Percentiles rank a stretch among this genome's conserved stretches.
Evolutionary conservation across 257 asterid genomes (phyloP).

Genomic region (Nicotiana obtusifolia): DNA sequence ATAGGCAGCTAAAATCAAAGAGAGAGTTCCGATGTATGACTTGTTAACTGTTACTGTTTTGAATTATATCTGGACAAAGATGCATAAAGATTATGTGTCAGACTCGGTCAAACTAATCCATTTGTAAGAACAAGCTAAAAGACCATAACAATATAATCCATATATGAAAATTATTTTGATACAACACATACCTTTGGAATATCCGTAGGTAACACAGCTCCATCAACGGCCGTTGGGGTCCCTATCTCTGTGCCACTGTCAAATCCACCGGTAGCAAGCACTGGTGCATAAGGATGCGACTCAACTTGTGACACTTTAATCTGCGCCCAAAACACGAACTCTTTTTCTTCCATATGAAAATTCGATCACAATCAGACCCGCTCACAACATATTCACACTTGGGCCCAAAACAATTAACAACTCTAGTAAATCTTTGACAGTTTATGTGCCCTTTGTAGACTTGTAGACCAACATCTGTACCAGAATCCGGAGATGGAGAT

Average conservation of each 20-base stretch:
- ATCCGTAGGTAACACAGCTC: slow-evolving; percentile 57
- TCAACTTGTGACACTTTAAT: too few relatives aligned
- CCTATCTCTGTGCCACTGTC: slow-evolving; percentile 74
- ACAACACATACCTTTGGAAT: slow-evolving; percentile 49
- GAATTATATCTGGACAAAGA: too few relatives aligned
- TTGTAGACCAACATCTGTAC: slow-evolving; percentile 42
- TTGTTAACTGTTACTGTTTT: not conserved
- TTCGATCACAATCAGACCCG: slow-evolving; percentile 91
- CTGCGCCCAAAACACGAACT: slow-evolving; percentile 55
- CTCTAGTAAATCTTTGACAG: slow-evolving; percentile 57
- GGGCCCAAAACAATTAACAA: slow-evolving; percentile 83
- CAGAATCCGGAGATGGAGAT: slow-evolving; percentile 19
- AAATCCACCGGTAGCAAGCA: slow-evolving; percentile 82
- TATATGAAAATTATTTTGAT: not conserved
- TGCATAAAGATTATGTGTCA: too few relatives aligned
- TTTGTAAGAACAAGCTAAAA: not conserved
- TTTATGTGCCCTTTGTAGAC: slow-evolving; percentile 78
- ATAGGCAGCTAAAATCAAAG: not conserved
- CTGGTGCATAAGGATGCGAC: slow-evolving; percentile 59
- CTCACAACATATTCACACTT: slow-evolving; percentile 80
- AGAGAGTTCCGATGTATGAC: too few relatives aligned
- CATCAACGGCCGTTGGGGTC: slow-evolving; percentile 68
- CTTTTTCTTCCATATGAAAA: slow-evolving; percentile 86
- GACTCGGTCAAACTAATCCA: not conserved
- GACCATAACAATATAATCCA: not conserved